A percentile compares a stretch with the other conserved stretches of the same genome.
These are phyloP conservation scores for Saccharomycopsis olivae DNA, from an alignment of 805 yeast genomes.

Conservation along the genomic window DNA sequence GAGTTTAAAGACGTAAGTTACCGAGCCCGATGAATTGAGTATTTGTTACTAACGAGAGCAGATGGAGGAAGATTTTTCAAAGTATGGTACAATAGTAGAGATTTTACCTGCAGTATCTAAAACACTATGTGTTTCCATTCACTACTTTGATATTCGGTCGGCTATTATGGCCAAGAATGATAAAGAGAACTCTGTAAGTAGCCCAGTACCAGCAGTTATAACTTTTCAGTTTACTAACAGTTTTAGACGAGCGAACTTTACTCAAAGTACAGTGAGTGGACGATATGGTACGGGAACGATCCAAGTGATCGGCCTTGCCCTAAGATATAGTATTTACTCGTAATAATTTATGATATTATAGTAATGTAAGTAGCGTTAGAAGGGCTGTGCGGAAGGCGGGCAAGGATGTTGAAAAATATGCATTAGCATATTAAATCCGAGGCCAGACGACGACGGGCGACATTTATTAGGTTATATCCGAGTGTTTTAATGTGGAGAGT, in stretches of 20 bases:
- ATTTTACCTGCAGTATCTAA: conserved; percentile 57
- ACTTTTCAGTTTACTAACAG: neutral
- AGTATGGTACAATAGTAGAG: conserved; percentile 52
- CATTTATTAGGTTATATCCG: no score
- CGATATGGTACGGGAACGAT: conserved; percentile 56
- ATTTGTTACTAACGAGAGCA: neutral
- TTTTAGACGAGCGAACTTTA: conserved; percentile 11
- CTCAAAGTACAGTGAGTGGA: conserved; percentile 48
- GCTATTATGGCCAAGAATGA: conserved; percentile 50
- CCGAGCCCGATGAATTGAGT: no score
- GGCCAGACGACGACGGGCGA: no score
- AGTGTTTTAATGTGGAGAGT: no score
- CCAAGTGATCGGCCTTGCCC: conserved; percentile 47
- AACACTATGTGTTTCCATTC: conserved; percentile 49
- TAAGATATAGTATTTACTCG: no score
- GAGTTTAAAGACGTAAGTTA: conserved; percentile 10
- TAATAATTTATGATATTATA: no score
- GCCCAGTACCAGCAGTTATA: neutral
- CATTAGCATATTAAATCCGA: no score
- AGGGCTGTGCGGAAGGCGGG: no score
- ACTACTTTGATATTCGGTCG: conserved; percentile 44
- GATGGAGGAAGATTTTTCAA: conserved; percentile 34
- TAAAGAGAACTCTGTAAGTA: conserved; percentile 9
- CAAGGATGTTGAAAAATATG: no score
- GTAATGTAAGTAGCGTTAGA: no score